These are phyloP conservation scores for Lumnitzera racemosa DNA, from an alignment of 345 rosid species.

Conservation along the genomic window DNA sequence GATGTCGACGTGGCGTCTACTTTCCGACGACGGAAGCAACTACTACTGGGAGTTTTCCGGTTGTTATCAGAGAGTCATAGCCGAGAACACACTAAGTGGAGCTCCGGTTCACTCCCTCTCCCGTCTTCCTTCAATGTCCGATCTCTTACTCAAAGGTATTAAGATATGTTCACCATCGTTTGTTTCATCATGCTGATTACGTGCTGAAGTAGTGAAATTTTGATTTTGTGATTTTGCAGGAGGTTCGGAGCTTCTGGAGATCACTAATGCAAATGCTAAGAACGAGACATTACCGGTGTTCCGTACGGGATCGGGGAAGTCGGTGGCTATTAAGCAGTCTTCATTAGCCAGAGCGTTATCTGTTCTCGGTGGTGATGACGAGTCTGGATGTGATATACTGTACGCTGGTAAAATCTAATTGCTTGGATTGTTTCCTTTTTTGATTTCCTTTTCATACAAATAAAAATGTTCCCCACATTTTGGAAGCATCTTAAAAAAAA, in stretches of 20 bases:
- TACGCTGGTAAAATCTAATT: slow-evolving; percentile 23
- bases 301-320: slow-evolving; percentile 56
- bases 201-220: background rate
- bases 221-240: slow-evolving; percentile 16
- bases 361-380: slow-evolving; percentile 33
- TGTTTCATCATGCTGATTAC: background rate
- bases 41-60: slow-evolving; percentile 61
- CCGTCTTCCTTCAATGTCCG: slow-evolving; percentile 57
- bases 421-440: too few relatives aligned
- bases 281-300: slow-evolving; percentile 33
- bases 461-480: too few relatives aligned
- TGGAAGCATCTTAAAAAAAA: too few relatives aligned
- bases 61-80: slow-evolving; percentile 12
- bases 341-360: slow-evolving; percentile 55
- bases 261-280: slow-evolving; percentile 14
- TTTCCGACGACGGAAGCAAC: slow-evolving; percentile 36
- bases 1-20: slow-evolving; percentile 77
- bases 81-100: slow-evolving; percentile 10
- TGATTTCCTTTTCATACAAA: too few relatives aligned
- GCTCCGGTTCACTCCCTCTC: slow-evolving; percentile 16
- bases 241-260: slow-evolving; percentile 37
- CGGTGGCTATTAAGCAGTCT: slow-evolving; percentile 50
- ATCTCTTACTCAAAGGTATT: slow-evolving; percentile 60
- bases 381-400: slow-evolving; percentile 3
- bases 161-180: background rate